Evolutionary conservation across 805 yeast genomes (phyloP), one percentile per base, ranked within the genome.

Genomic region (Grigorovia humatica): DNA sequence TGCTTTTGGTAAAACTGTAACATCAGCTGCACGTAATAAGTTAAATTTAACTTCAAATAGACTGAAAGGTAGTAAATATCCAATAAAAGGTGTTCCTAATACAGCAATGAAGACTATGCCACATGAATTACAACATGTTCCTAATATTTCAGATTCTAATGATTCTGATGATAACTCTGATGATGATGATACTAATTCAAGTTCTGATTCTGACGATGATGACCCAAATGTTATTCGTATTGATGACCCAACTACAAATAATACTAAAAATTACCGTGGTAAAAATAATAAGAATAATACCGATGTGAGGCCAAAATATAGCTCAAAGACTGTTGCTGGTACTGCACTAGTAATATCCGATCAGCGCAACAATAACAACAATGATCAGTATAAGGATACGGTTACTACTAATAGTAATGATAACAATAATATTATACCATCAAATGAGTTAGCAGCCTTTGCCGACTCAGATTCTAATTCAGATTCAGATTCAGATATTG

Each of bases 401-500:
- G 13, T 2, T 38, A 38, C 7, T 38, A 4, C 17, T 8, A 38
- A 38, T 38, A 38, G 15, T n/a, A 15, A 38, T 13, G 15, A 38
- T 4, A 15, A 38, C 17, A 38, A 38, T 38, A 15, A 12, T 52
- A 51, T 19, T 51, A 46, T 19, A 54, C 45, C 49, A 53, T 38
- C 48, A 54, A 29, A 56, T 59, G 17, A 52, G 57, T 13, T 44
- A 53, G 13, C 42, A 13, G 18, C 19, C 41, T 18, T 29, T 44
- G 78, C 80, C 60, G 59, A 44, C 46, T 62, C 66, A 1, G 68
- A 55, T 40, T 38, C 42, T 12, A 70, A 61, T n/a, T 38, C 42
- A 38, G 70, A 61, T n/a, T 69, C 69, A 2, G 71, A 64, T 9
- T 60, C 67, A 52, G 60, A 67, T 54, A 60, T 65, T 47, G 68